Conservation (phyloP, 2,329 filamentous ascomycete genomes). For the Pseudogymnoascus sp. region DNA sequence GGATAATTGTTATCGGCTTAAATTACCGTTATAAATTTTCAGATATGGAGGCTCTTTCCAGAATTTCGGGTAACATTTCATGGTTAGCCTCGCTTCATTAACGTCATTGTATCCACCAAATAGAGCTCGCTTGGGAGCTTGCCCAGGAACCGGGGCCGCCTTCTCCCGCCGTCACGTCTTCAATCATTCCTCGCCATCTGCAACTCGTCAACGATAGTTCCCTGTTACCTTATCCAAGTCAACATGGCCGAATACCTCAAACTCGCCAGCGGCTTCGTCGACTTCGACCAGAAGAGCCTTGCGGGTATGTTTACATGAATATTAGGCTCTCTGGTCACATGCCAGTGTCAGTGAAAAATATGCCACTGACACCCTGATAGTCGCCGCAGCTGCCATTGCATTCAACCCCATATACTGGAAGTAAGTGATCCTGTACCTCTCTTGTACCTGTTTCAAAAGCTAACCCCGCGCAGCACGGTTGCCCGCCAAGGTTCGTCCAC, state of each 20-base stretch:
- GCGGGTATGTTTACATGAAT: constrained; percentile 42
- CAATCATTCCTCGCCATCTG: not conserved
- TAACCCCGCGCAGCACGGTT: constrained; percentile 51
- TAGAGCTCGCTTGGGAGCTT: constrained; percentile 9
- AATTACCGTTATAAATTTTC: not conserved
- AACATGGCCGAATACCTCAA: constrained; percentile 7
- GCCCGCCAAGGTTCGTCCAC: constrained; percentile 62
- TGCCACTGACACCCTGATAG: constrained; percentile 36
- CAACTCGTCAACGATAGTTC: not conserved
- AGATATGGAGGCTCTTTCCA: not conserved
- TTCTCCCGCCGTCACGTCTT: constrained; percentile 3
- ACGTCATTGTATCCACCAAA: constrained; percentile 10
- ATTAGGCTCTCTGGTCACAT: constrained; percentile 8
- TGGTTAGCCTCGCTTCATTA: constrained; percentile 1
- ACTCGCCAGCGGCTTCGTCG: constrained; percentile 32
- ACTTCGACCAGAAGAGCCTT: constrained; percentile 59
- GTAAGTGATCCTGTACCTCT: constrained; percentile 45
- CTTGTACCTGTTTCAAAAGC: not conserved
- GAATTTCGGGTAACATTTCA: not conserved
- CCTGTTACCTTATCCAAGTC: not conserved
- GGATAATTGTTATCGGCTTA: not conserved
- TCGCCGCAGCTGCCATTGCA: constrained; percentile 70
- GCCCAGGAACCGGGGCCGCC: constrained; percentile 4
- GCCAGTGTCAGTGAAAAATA: constrained; percentile 17
- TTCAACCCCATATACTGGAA: constrained; percentile 99